Conservation (phyloP, 2,329 filamentous ascomycete genomes). For the Delphinella strobiligena region DNA sequence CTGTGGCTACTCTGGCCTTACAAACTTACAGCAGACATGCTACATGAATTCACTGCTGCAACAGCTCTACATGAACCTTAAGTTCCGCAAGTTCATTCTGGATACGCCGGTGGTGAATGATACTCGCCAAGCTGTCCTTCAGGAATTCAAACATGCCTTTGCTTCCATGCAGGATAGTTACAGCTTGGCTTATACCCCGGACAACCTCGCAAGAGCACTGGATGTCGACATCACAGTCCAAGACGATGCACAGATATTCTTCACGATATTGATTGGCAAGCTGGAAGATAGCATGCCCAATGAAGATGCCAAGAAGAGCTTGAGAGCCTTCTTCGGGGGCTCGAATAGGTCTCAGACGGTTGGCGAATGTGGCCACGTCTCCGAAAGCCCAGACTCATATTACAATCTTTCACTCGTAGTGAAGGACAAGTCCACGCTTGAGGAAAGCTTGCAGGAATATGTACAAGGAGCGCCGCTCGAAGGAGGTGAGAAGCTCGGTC, state of each 20-base stretch:
- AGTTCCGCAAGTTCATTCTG: slow-evolving; percentile 78
- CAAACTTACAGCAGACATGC: slow-evolving; percentile 89
- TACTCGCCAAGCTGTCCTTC: slow-evolving; percentile 55
- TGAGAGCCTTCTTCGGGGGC: slow-evolving; percentile 81
- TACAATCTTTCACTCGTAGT: slow-evolving; percentile 94
- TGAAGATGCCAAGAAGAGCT: slow-evolving; percentile 54
- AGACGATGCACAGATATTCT: slow-evolving; percentile 98
- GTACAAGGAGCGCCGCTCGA: slow-evolving; percentile 95
- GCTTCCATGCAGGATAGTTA: slow-evolving; percentile 74
- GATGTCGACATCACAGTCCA: slow-evolving; percentile 78
- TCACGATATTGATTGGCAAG: slow-evolving; percentile 82
- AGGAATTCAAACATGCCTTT: slow-evolving; percentile 71
- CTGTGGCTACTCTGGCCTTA: slow-evolving; percentile 78
- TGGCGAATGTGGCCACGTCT: slow-evolving; percentile 87
- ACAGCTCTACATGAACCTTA: slow-evolving; percentile 90
- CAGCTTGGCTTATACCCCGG: slow-evolving; percentile 60
- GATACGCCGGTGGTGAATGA: slow-evolving; percentile 35
- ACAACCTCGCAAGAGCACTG: slow-evolving; percentile 60
- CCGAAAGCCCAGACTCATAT: slow-evolving; percentile 79
- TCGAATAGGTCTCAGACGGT: slow-evolving; percentile 90
- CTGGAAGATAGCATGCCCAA: slow-evolving; percentile 72
- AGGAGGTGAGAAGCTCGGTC: slow-evolving; percentile 51
- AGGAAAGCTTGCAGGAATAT: slow-evolving; percentile 87
- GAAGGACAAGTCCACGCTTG: slow-evolving; percentile 72
- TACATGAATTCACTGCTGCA: slow-evolving; percentile 92